Evolutionary conservation across 495 filamentous ascomycete genomes (phyloP), one percentile per base, ranked within the genome.

Genomic region (Xylaria castorea): DNA sequence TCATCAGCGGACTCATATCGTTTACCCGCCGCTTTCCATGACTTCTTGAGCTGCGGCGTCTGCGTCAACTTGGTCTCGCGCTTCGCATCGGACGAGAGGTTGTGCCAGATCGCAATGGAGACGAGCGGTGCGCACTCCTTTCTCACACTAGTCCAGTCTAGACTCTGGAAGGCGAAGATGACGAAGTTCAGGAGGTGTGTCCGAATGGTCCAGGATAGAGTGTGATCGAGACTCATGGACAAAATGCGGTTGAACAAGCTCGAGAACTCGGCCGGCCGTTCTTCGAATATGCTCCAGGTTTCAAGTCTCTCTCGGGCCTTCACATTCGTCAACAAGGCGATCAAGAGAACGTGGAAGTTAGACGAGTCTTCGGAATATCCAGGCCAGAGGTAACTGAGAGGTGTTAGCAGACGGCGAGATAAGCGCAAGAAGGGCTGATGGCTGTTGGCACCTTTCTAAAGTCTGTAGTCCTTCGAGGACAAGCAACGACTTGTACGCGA

Each of bases 111-210:
- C 1, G 93, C 92, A 75, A 99, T 97, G 0, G 93, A 94, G 53
- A 99, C 95, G 50, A 99, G 85, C 14, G 96, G 93, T 53, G 94
- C 97, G 82, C 95, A 98, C 84, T 99, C 95, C 78, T 97, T 98
- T 61, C 96, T 89, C 38, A 98, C 92, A 63, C 97, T 86, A 27
- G 86, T 87, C 81, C 91, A 97, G 76, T 99, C 96, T 22, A 98
- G 88, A 30, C 94, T 97, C 81, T 97, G 94, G 80, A 97, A 98
- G 66, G 95, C 93, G 74, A 90, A 89, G 67, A 97, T 94, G 70
- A 97, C 88, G 80, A 97, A 97, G 18, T 90, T 91, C 5, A 98
- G 82, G 36, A 98, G 87, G 30, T 96, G 90, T 1, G 92, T 91
- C 67, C 93, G 90, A 63, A 97, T 88, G 14, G 84, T 87, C 42